Evolutionary conservation across 805 yeast genomes (phyloP), one percentile per base, ranked within the genome.

Genomic region (Blastobotrys muscicola): DNA sequence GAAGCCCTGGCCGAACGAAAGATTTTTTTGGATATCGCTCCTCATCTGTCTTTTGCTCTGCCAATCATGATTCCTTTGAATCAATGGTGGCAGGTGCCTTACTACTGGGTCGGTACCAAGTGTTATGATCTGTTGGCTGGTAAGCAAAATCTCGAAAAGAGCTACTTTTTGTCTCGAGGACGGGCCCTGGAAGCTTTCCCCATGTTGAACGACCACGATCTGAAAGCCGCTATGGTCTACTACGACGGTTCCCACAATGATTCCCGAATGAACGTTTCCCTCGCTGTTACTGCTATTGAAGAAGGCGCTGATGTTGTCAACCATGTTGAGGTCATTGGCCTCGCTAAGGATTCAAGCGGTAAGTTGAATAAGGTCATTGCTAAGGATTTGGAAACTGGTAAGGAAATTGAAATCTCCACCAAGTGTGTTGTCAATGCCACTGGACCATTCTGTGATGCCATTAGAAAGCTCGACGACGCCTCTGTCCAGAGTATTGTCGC

Each of bases 11-110:
- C 82, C 57, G 95, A 86, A 67, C 77, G 95, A 61, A 83, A 82
- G 43, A 83, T 84, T 56, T 81, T 89, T 72, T 66, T 89, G 54
- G 75, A 82, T 57, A 85, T 90, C 51, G 97, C 97, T 33, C 97
- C 97, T 39, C 96, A 90, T 65, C 75, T 89, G 54, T 78, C 87
- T 50, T 70, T 81, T 46, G 78, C 90, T 41, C 72, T 89, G 53
- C 97, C 97, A 32, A 89, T 89, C 56, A 78, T 86, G 82, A 85
- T 89, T 56, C 97, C 97, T n/a, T 89, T 89, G 46, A 89, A 90
- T 72, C 78, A 78, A 58, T 85, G 85, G 75, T 89, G 96, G 96
- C 95, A 87, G 70, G 75, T 85, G 43, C 97, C 97, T 37, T 89
- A 89, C 69, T 86, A 83, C 69, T 89, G 82, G 67, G 80, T 76